Evolutionary conservation across 495 filamentous ascomycete genomes (phyloP), one percentile per base, ranked within the genome.

Genomic region (Hypoxylon trugodes): DNA sequence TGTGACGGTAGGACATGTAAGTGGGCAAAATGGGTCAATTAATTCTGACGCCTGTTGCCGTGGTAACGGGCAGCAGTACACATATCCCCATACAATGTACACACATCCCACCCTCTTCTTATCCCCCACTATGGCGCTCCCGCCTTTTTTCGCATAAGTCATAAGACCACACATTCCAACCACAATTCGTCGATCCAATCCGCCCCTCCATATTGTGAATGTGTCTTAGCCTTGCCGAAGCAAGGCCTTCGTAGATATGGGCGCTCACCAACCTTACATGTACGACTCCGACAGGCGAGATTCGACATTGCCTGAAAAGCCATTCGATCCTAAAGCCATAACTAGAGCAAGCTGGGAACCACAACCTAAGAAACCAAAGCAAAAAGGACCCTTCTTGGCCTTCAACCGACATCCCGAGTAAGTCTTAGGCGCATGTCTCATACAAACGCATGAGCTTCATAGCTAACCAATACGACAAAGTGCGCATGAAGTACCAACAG

Each of bases 371-470:
- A 85, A 81, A 52, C 77, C 81, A n/a, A 89, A 89, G 80, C 81
- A 76, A 25, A 82, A 89, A 22, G 92, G 90, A 0, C 92, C 91
- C 16, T 73, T 94, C 70, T 79, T 96, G 52, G 81, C 88, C 58
- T 84, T 95, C 77, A 91, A 91, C 71, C 79, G 85, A 45, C 92
- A 96, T 77, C 90, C 91, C 8, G 91, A 96, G 89, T 92, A 86
- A 65, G 86, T 74, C 22, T 4, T 1, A 38, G 22, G 13, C 16
- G 19, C 40, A 52, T 38, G 36, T 16, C 32, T 41, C 15, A 43
- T 32, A 32, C 3, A 22, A 46, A 47, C 16, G 21, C 10, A 16
- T 48, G 24, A 68, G 63, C 64, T 70, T 59, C 25, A 48, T 48
- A 43, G 59, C 61, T 72, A 45, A 69, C n/a, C n/a, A n/a, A 18